These are phyloP conservation scores for Mediolabrus comicus DNA, from an alignment of 108 stramenopile species.

Conservation along the genomic window DNA sequence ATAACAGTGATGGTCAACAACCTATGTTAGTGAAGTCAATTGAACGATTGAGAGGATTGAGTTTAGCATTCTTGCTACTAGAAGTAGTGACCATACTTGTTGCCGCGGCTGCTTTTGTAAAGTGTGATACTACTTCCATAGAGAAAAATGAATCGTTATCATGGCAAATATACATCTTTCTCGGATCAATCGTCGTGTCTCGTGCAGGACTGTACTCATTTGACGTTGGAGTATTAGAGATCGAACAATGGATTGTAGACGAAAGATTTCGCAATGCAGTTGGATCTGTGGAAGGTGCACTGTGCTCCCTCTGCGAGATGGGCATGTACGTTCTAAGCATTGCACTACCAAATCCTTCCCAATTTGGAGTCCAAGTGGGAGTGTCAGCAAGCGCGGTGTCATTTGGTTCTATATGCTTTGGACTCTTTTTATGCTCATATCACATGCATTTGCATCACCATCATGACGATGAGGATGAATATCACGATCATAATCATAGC, in stretches of 20 bases:
- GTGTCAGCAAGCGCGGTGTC: constrained; percentile 20
- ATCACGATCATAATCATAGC: constrained; percentile 15
- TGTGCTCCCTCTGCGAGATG: constrained; percentile 29
- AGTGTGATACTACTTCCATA: not conserved
- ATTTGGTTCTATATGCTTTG: constrained; percentile 13
- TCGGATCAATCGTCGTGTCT: constrained; percentile 16
- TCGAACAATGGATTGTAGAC: constrained; percentile 38
- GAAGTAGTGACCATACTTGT: constrained; percentile 26
- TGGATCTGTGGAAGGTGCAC: constrained; percentile 27
- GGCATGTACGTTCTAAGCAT: constrained; percentile 25
- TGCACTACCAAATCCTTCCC: constrained; percentile 5
- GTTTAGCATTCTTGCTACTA: constrained; percentile 16
- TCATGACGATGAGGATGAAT: not conserved
- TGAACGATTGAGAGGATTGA: constrained; percentile 20
- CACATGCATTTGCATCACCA: constrained; percentile 31
- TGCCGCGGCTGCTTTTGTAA: constrained; percentile 6
- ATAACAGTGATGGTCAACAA: not conserved
- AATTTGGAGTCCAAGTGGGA: constrained; percentile 25
- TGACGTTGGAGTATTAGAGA: constrained; percentile 35
- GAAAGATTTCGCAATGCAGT: constrained; percentile 37
- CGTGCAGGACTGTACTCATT: constrained; percentile 39
- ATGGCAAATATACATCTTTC: constrained; percentile 17
- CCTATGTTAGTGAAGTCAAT: constrained; percentile 2
- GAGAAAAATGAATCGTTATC: not conserved
- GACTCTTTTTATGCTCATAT: constrained; percentile 17